These are phyloP conservation scores for Phytophthora tentaculata DNA, from an alignment of 352 stramenopile genomes.

Conservation along the genomic window DNA sequence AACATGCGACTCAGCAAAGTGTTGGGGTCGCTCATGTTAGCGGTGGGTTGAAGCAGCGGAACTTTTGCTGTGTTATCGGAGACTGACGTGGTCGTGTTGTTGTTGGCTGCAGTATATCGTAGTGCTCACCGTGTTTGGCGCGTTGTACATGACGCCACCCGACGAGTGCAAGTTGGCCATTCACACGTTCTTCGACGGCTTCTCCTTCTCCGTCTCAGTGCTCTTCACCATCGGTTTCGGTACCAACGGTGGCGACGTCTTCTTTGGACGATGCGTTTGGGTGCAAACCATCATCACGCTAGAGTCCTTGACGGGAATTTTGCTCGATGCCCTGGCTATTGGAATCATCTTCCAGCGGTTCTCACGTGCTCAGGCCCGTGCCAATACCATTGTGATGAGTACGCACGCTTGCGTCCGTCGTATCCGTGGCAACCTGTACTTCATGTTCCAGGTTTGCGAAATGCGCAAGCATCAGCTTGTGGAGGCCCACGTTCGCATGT, in stretches of 20 bases:
- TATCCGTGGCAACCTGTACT: conserved; percentile 91
- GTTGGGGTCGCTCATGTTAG: conserved; percentile 40
- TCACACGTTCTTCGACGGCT: conserved; percentile 71
- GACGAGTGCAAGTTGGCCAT: conserved; percentile 74
- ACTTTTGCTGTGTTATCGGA: background rate
- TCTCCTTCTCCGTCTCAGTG: conserved; percentile 83
- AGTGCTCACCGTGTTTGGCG: conserved; percentile 68
- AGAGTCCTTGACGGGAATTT: conserved; percentile 90
- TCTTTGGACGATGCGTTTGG: conserved; percentile 93
- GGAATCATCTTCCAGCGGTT: conserved; percentile 96
- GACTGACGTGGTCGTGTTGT: conserved; percentile 13
- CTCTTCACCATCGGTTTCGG: conserved; percentile 86
- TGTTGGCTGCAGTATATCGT: conserved; percentile 62
- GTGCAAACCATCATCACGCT: conserved; percentile 93
- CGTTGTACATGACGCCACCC: conserved; percentile 79
- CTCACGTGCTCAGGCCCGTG: conserved; percentile 88
- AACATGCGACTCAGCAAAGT: conserved; percentile 88
- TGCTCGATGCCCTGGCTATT: conserved; percentile 94
- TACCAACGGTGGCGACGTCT: conserved; percentile 79
- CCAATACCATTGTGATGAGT: conserved; percentile 95
- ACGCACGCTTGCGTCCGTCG: conserved; percentile 91
- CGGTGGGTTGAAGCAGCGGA: conserved; percentile 29
- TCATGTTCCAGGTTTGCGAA: conserved; percentile 93
- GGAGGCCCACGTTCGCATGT: conserved; percentile 94
- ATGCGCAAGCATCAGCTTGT: conserved; percentile 96